These are phyloP conservation scores for Liriodendron chinense DNA, from an alignment of 164 flowering plant species.

Conservation along the genomic window DNA sequence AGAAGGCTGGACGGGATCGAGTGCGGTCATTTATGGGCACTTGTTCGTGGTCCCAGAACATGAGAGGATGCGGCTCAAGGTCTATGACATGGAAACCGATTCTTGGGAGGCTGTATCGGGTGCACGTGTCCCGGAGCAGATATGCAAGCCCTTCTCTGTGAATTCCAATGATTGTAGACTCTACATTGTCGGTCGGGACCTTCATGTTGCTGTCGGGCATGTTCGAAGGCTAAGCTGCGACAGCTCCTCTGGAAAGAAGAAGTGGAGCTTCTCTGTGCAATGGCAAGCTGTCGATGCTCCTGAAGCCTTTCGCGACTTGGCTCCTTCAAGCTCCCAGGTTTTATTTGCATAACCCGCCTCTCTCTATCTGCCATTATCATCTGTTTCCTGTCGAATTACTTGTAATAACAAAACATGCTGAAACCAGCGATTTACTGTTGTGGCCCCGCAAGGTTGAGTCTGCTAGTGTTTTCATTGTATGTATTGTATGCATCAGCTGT, in stretches of 20 bases:
- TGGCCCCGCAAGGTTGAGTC: not conserved
- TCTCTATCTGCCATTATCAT: not conserved
- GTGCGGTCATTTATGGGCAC: slow-evolving; percentile 50
- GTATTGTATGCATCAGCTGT: not conserved
- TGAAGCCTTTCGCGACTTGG: slow-evolving; percentile 43
- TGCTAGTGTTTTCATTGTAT: not conserved
- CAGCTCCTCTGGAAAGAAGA: slow-evolving; percentile 14
- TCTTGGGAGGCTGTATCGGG: slow-evolving; percentile 59
- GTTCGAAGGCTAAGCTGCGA: slow-evolving; percentile 30
- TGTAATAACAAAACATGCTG: not conserved
- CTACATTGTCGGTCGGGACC: slow-evolving; percentile 69
- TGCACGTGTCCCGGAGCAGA: slow-evolving; percentile 52
- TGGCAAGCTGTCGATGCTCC: slow-evolving; percentile 84
- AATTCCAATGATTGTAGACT: slow-evolving; percentile 39
- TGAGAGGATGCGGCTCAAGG: slow-evolving; percentile 57
- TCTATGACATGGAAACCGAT: slow-evolving; percentile 47
- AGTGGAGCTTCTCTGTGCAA: slow-evolving; percentile 45
- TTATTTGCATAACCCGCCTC: slow-evolving; percentile 52
- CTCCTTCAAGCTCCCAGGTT: slow-evolving; percentile 86
- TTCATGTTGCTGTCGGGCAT: slow-evolving; percentile 76
- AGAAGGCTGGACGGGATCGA: slow-evolving; percentile 77
- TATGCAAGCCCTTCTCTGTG: slow-evolving; percentile 62
- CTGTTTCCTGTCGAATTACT: slow-evolving; percentile 5
- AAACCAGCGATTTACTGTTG: not conserved
- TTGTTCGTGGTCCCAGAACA: slow-evolving; percentile 65